These are phyloP conservation scores for Lipomyces sp. DNA, from an alignment of 805 yeast species.

Conservation along the genomic window DNA sequence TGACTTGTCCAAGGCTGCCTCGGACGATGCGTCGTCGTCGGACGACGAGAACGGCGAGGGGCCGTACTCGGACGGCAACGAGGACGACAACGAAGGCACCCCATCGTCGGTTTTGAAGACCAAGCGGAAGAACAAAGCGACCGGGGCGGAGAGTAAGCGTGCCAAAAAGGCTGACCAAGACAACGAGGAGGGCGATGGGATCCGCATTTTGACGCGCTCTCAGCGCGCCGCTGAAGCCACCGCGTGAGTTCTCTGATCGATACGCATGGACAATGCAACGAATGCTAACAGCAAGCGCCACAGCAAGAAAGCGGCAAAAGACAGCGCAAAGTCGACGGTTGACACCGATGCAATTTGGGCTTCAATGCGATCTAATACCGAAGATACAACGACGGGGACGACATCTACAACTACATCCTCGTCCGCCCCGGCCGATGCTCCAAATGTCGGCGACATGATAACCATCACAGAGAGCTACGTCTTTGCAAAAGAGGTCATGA, in stretches of 20 bases:
- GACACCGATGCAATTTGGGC: slow-evolving; percentile 30
- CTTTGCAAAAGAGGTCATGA: slow-evolving; percentile 81
- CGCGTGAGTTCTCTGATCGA: slow-evolving; percentile 3
- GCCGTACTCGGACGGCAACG: slow-evolving; percentile 6
- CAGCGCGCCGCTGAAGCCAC: slow-evolving; percentile 19
- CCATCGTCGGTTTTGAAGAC: neutral
- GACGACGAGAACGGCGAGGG: slow-evolving; percentile 21
- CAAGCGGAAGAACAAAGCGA: neutral
- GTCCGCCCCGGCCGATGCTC: neutral
- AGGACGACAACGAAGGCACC: slow-evolving; percentile 12
- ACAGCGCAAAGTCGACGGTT: slow-evolving; percentile 17
- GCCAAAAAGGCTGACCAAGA: slow-evolving; percentile 2
- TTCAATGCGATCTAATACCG: slow-evolving; percentile 9
- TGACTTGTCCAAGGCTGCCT: slow-evolving; percentile 20
- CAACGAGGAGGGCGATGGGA: slow-evolving; percentile 12
- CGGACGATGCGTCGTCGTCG: slow-evolving; percentile 11
- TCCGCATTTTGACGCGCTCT: slow-evolving; percentile 19
- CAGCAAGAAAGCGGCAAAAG: slow-evolving; percentile 1
- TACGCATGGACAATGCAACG: no score
- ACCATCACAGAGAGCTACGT: slow-evolving; percentile 74
- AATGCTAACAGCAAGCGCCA: no score
- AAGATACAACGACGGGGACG: neutral
- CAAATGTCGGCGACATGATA: slow-evolving; percentile 54
- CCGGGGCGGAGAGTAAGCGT: neutral
- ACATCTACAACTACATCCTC: neutral